Conservation (phyloP, 345 rosid genomes). For the Hibiscus tridactylites region DNA sequence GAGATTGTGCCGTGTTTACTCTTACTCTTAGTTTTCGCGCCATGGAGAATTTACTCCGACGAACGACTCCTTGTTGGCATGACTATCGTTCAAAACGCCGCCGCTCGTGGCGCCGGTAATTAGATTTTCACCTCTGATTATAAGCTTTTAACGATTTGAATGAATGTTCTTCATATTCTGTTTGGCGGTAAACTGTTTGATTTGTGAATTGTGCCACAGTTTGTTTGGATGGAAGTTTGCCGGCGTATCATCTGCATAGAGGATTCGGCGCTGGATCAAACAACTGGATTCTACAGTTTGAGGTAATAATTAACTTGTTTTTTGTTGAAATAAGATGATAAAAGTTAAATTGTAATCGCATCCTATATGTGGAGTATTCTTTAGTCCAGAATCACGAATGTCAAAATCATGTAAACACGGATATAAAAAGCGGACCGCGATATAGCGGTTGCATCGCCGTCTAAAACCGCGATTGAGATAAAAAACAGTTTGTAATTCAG, state of each 20-base stretch:
- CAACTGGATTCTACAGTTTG: slow-evolving; percentile 90
- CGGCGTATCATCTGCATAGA: slow-evolving; percentile 72
- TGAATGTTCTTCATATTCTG: not conserved
- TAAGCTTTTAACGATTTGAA: not conserved
- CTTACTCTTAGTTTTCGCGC: slow-evolving; percentile 10
- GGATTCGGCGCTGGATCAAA: slow-evolving; percentile 72
- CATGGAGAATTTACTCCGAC: slow-evolving; percentile 20
- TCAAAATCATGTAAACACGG: not conserved
- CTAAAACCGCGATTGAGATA: no score
- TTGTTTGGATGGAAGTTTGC: slow-evolving; percentile 95
- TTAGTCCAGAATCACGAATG: not conserved
- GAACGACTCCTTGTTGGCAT: slow-evolving; percentile 42
- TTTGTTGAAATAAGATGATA: not conserved
- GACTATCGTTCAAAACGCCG: slow-evolving; percentile 66
- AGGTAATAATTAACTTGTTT: slow-evolving; percentile 37
- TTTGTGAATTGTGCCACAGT: slow-evolving; percentile 26
- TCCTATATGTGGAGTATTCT: not conserved
- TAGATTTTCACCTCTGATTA: slow-evolving; percentile 5
- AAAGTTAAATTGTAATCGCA: not conserved
- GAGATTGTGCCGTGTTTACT: not conserved
- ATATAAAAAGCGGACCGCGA: no score
- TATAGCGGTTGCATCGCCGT: no score
- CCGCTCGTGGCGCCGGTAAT: slow-evolving; percentile 59
- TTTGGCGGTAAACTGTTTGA: not conserved
- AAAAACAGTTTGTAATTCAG: no score